Conservation (phyloP, 2,329 filamentous ascomycete species). For the Neospermospora avenae region DNA sequence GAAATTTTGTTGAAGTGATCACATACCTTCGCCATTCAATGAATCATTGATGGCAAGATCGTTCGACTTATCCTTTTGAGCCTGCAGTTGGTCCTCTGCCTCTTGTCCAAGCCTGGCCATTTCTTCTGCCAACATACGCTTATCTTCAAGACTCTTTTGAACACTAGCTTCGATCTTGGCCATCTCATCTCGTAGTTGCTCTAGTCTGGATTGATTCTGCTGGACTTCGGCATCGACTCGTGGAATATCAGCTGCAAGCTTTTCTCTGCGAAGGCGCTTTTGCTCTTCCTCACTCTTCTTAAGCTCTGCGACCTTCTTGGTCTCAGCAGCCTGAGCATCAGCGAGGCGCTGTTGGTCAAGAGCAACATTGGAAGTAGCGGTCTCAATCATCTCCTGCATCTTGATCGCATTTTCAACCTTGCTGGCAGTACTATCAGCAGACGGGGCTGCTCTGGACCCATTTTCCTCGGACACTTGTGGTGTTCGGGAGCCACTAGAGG, state of each 20-base stretch:
- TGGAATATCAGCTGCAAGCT: constrained; percentile 33
- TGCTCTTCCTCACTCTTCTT: constrained; percentile 28
- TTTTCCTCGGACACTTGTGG: constrained; percentile 22
- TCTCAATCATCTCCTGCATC: constrained; percentile 28
- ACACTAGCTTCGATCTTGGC: constrained; percentile 33
- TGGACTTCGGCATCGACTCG: constrained; percentile 35
- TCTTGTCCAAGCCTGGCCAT: constrained; percentile 35
- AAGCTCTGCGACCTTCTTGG: constrained; percentile 25
- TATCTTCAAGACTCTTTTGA: constrained; percentile 33
- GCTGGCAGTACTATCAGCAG: constrained; percentile 13
- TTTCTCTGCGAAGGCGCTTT: constrained; percentile 33
- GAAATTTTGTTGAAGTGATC: background rate
- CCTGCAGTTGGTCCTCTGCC: constrained; percentile 35
- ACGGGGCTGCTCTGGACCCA: background rate
- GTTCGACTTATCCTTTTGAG: constrained; percentile 35
- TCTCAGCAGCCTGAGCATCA: constrained; percentile 28
- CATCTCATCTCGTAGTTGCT: constrained; percentile 32
- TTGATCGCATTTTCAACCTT: constrained; percentile 29
- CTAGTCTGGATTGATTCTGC: constrained; percentile 29
- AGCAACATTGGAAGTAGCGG: constrained; percentile 21
- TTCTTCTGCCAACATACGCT: constrained; percentile 35
- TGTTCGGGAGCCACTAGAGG: constrained; percentile 30
- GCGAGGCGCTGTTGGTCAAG: constrained; percentile 28
- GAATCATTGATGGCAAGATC: constrained; percentile 29
- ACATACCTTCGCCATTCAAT: constrained; percentile 27